A percentile compares a stretch with the other conserved stretches of the same genome.
Conservation (phyloP, 2,329 filamentous ascomycete genomes). For the Metarhizium sp. region DNA sequence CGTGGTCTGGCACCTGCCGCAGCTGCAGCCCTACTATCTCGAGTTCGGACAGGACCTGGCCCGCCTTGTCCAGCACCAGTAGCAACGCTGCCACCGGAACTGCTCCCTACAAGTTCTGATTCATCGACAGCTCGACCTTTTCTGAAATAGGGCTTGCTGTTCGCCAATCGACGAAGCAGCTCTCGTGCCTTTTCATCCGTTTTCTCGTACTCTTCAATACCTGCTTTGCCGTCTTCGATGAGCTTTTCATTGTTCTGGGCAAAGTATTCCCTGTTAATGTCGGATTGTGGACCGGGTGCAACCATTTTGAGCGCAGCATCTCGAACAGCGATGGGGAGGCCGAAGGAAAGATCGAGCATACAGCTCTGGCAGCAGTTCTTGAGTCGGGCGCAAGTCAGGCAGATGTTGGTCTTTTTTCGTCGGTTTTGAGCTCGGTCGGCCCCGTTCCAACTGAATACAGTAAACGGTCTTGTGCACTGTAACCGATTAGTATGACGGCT, state of each 20-base stretch:
- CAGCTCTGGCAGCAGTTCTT: slow-evolving; percentile 99
- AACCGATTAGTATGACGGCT: slow-evolving; percentile 1
- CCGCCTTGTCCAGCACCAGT: slow-evolving; percentile 50
- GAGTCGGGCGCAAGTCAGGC: slow-evolving; percentile 87
- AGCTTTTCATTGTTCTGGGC: slow-evolving; percentile 95
- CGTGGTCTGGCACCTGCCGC: slow-evolving; percentile 40
- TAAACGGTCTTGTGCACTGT: slow-evolving; percentile 84
- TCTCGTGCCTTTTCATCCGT: slow-evolving; percentile 95
- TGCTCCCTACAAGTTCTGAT: slow-evolving; percentile 23
- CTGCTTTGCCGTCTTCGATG: slow-evolving; percentile 82
- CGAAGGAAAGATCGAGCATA: slow-evolving; percentile 96
- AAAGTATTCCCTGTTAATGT: slow-evolving; percentile 94
- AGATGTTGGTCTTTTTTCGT: slow-evolving; percentile 91
- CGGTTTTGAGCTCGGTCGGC: slow-evolving; percentile 78
- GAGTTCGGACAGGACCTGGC: slow-evolving; percentile 71
- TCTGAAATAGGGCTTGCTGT: slow-evolving; percentile 91
- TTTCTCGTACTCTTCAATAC: slow-evolving; percentile 87
- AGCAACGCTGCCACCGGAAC: slow-evolving; percentile 35
- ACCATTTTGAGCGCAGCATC: slow-evolving; percentile 98
- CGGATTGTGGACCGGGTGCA: slow-evolving; percentile 81
- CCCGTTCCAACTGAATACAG: slow-evolving; percentile 85
- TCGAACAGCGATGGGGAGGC: slow-evolving; percentile 85
- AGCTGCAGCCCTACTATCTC: slow-evolving; percentile 46
- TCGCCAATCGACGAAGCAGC: slow-evolving; percentile 71
- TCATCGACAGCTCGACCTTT: slow-evolving; percentile 71